phyloP scores from a whole-genome alignment of 257 asterid species.

The Schizonepeta tenuifolia region DNA sequence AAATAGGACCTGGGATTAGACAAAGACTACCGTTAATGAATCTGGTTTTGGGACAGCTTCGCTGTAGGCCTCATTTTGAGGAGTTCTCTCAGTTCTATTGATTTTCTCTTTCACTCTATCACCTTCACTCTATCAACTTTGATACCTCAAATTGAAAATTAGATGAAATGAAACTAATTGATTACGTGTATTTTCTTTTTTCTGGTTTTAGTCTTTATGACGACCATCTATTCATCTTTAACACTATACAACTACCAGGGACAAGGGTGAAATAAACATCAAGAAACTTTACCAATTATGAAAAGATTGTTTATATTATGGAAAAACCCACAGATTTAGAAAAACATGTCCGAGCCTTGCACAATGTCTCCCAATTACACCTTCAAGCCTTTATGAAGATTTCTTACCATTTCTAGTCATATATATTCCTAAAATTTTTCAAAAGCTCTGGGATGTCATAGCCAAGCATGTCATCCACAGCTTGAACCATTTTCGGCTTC shows the following conservation, averaged over 20 bases:
- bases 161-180: too few relatives aligned
- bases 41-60: too few relatives aligned
- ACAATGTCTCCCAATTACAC: constrained; percentile 1
- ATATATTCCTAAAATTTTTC: constrained; percentile 73
- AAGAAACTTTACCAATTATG: neutral
- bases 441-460: constrained; percentile 81
- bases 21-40: too few relatives aligned
- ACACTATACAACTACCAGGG: neutral
- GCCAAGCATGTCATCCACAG: constrained; percentile 84
- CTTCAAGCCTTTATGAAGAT: constrained; percentile 64
- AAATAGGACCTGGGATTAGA: too few relatives aligned
- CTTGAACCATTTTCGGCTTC: constrained; percentile 81
- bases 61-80: too few relatives aligned
- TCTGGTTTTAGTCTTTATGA: too few relatives aligned
- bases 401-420: constrained; percentile 44
- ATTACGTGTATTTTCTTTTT: too few relatives aligned
- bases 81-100: too few relatives aligned
- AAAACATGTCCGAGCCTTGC: neutral
- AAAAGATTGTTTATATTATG: neutral
- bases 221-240: too few relatives aligned
- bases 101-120: too few relatives aligned
- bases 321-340: neutral
- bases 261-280: neutral
- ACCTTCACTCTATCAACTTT: too few relatives aligned
- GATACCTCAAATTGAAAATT: too few relatives aligned